Conservation (phyloP, 495 filamentous ascomycete species). For the Diplogelasinospora grovesii region DNA sequence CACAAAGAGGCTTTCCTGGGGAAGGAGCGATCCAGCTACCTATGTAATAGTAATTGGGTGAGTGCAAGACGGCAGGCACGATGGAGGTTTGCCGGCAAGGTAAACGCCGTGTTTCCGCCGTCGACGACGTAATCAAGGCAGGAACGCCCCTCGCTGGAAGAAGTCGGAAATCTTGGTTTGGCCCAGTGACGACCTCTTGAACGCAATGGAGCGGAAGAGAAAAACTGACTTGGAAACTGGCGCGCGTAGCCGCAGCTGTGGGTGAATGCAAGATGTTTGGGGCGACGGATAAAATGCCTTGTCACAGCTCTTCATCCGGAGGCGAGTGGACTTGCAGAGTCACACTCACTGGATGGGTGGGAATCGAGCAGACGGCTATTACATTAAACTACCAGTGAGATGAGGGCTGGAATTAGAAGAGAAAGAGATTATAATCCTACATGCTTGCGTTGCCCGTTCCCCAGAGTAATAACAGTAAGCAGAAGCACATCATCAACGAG, state of each 20-base stretch:
- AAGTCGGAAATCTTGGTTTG: conserved; percentile 1
- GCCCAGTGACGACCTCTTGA: conserved; percentile 10
- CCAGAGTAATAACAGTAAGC: neutral
- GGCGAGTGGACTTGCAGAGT: conserved; percentile 16
- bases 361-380: conserved; percentile 7
- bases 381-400: conserved; percentile 4
- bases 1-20: conserved; percentile 8
- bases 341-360: conserved; percentile 2
- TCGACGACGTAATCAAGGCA: conserved; percentile 14
- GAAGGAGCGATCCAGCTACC: conserved; percentile 7
- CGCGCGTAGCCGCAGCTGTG: conserved; percentile 29
- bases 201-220: conserved; percentile 12
- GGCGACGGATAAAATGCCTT: conserved; percentile 29
- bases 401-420: neutral
- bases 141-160: neutral
- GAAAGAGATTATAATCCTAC: conserved; percentile 1
- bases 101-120: conserved; percentile 13
- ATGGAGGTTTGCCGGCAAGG: conserved; percentile 7
- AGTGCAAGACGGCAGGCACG: conserved; percentile 3
- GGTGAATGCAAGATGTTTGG: conserved; percentile 30
- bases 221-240: conserved; percentile 21
- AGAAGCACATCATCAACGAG: conserved; percentile 1
- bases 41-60: conserved; percentile 4
- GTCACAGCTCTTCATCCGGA: conserved; percentile 23
- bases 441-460: conserved; percentile 2